A percentile compares a stretch with the other conserved stretches of the same genome.
These are phyloP conservation scores for Apiospora malaysiana DNA, from an alignment of 2,329 filamentous ascomycete species.

Conservation along the genomic window DNA sequence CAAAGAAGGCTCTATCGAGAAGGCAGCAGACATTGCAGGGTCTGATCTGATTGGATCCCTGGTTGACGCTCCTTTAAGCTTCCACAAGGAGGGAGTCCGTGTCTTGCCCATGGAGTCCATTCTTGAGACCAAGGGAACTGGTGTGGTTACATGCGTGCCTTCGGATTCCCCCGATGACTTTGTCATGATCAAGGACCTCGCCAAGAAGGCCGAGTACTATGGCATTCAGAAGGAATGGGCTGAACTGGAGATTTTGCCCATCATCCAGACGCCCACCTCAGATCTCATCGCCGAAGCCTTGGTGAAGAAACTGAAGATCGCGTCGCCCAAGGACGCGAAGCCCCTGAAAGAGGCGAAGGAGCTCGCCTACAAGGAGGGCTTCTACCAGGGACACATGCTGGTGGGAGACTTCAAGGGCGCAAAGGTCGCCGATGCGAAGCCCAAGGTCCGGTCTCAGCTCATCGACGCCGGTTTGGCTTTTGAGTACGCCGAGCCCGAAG, in stretches of 20 bases:
- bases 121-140: constrained; percentile 91
- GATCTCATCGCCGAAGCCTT: constrained; percentile 83
- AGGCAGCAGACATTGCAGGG: constrained; percentile 77
- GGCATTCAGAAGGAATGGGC: constrained; percentile 97
- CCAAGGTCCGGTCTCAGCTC: constrained; percentile 79
- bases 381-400: constrained; percentile 92
- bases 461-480: constrained; percentile 82
- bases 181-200: constrained; percentile 83
- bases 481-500: constrained; percentile 91
- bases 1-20: constrained; percentile 74
- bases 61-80: constrained; percentile 85
- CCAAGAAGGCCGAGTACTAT: constrained; percentile 96
- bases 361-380: constrained; percentile 94
- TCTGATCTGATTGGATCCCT: constrained; percentile 86
- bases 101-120: constrained; percentile 96
- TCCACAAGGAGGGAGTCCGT: constrained; percentile 82
- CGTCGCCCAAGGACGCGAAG: constrained; percentile 92
- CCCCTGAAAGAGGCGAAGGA: constrained; percentile 95
- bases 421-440: constrained; percentile 85
- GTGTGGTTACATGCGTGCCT: constrained; percentile 93
- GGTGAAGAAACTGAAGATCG: constrained; percentile 93
- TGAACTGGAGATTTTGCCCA: constrained; percentile 84
- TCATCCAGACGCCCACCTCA: constrained; percentile 86
- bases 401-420: constrained; percentile 88
- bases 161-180: constrained; percentile 97